Evolutionary conservation across 2,329 filamentous ascomycete species (phyloP), one percentile per base, ranked within the genome.

Genomic region (Scorias spongiosa): DNA sequence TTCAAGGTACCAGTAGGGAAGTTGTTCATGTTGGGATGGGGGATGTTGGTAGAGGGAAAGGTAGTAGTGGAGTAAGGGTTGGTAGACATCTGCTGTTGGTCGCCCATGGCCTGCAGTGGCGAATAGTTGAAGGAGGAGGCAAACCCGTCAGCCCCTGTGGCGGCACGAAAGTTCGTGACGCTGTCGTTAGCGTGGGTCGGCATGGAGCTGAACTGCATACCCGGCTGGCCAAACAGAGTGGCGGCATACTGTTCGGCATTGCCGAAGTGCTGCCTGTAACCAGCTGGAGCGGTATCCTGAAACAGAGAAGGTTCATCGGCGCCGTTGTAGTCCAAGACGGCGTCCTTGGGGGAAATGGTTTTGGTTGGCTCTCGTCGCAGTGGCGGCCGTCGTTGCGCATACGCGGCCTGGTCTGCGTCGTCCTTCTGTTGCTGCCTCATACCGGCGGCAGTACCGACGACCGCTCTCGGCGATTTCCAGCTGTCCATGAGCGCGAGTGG

Each of bases 301-400:
- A 94, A 93, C 15, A 94, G 66, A 10, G 84, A 78, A 54, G 82
- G 77, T 14, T 81, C 78, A 2, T 88, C 83, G 0, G 70, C 63
- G 34, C 91, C 85, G 48, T 81, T 76, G 58, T 88, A 94, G 47
- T 95, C 88, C 41, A 95, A 66, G 47, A 93, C 66, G 1, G 88
- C 84, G 56, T 96, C 89, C 65, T 93, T 93, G 18, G 89, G 91
- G 1, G 89, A 96, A 40, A 98, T 94, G 0, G 89, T 94, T 63
- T 85, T 84, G 1, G 77, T 72, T 38, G 66, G 55, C 47, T 71
- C 60, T 44, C 58, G 48, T 41, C 50, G 51, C 26, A 62, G 50
- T 37, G 48, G 44, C 10, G 57, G 54, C 18, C 51, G 53, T 38
- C 62, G 58, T 38, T 53, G 53, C 39, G 52, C 56, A 40, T 53